Percentiles rank a stretch among this genome's conserved stretches.
Evolutionary conservation across 805 yeast species (phyloP).

Genomic region (Phaffomyces opuntiae): DNA sequence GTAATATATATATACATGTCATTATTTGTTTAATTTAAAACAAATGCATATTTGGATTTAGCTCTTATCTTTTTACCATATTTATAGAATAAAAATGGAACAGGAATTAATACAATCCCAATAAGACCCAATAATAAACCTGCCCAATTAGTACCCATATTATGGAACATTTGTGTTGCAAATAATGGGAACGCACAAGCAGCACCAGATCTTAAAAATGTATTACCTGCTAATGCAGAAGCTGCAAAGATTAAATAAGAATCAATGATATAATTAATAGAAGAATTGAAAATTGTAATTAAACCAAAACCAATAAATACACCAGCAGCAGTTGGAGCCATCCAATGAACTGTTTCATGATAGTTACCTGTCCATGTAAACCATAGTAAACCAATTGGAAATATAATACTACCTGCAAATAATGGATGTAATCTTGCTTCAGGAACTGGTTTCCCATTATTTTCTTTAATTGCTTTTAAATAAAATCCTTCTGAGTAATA

Average conservation of each 20-base stretch:
- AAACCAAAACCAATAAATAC: constrained; percentile 61
- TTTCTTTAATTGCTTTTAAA: constrained; percentile 36
- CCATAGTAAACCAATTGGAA: constrained; percentile 81
- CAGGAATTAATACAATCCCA: constrained; percentile 50
- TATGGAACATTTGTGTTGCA: constrained; percentile 61
- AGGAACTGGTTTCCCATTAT: constrained; percentile 59
- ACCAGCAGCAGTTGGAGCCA: constrained; percentile 67
- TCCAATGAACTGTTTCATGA: constrained; percentile 67
- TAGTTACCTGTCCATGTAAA: constrained; percentile 83
- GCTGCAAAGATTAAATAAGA: constrained; percentile 67
- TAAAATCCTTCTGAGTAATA: constrained; percentile 49
- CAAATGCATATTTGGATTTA: constrained; percentile 52
- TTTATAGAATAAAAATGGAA: constrained; percentile 57
- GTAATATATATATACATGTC: too few species aligned
- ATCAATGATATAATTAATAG: constrained; percentile 68
- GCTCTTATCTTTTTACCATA: constrained; percentile 53
- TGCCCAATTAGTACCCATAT: constrained; percentile 73
- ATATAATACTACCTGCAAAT: constrained; percentile 62
- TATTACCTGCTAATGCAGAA: constrained; percentile 69
- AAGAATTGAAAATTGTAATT: constrained; percentile 59
- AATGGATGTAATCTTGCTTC: constrained; percentile 76
- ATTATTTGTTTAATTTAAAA: constrained; percentile 2
- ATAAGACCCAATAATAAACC: constrained; percentile 64
- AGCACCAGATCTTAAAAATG: constrained; percentile 58
- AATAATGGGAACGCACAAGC: constrained; percentile 72